phyloP scores from a whole-genome alignment of 2,329 filamentous ascomycete species.

The Xylaria sp. region DNA sequence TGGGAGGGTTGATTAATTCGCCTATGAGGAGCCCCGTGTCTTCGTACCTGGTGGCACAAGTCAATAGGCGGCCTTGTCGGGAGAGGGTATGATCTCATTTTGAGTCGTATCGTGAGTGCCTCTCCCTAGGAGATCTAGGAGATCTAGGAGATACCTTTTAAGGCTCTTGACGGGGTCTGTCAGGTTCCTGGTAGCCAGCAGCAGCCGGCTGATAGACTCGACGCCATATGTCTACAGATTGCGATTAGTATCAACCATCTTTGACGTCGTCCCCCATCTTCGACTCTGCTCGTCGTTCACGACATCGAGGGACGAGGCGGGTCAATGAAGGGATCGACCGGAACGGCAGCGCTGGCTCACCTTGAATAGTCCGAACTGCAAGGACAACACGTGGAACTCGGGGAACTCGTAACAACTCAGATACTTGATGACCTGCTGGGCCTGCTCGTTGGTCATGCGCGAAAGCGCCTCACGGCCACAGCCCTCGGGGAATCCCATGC shows the following conservation, averaged over 20 bases:
- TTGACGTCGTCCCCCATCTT: neutral
- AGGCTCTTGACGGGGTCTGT: conserved; percentile 40
- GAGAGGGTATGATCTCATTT: neutral
- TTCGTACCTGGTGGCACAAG: conserved; percentile 36
- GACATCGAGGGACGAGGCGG: neutral
- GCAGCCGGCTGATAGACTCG: conserved; percentile 40
- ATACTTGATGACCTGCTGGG: conserved; percentile 39
- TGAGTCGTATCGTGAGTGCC: neutral
- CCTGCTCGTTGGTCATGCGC: conserved; percentile 41
- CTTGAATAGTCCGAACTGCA: conserved; percentile 44
- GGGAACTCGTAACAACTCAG: conserved; percentile 38
- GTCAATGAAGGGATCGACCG: no score
- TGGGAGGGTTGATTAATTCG: conserved; percentile 45
- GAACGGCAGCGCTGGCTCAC: no score
- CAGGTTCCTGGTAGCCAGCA: conserved; percentile 41
- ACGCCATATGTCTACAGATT: conserved; percentile 40
- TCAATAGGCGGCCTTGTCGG: neutral
- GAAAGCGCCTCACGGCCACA: conserved; percentile 36
- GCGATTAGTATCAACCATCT: neutral
- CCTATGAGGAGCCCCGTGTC: conserved; percentile 41
- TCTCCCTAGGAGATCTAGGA: neutral
- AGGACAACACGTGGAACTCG: conserved; percentile 31
- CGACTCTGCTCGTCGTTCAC: neutral
- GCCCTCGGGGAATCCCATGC: conserved; percentile 34
- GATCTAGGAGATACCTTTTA: conserved; percentile 37